These are phyloP conservation scores for Aspergillus pseudoterreus DNA, from an alignment of 2,329 filamentous ascomycete genomes.

Conservation along the genomic window DNA sequence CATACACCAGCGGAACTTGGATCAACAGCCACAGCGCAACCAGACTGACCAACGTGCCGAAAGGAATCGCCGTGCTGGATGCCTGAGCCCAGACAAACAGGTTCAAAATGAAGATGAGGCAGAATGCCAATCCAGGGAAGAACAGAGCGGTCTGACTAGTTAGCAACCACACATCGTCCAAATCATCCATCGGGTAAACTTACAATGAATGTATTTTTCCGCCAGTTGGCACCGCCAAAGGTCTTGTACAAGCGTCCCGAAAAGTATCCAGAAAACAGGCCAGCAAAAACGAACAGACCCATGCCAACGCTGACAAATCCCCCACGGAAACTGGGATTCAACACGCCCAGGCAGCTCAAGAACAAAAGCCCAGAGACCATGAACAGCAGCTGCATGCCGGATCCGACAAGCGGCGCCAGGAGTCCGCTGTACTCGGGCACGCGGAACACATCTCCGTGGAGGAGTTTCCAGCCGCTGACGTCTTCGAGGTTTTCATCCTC, in stretches of 20 bases:
- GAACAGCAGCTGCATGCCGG: slow-evolving; percentile 81
- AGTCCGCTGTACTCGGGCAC: slow-evolving; percentile 66
- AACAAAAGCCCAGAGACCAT: slow-evolving; percentile 71
- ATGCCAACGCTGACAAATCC: slow-evolving; percentile 82
- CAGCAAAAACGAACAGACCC: slow-evolving; percentile 78
- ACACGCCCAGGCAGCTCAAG: slow-evolving; percentile 69
- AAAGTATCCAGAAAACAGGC: slow-evolving; percentile 82
- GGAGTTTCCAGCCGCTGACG: slow-evolving; percentile 79
- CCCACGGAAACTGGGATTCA: slow-evolving; percentile 86
- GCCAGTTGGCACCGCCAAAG: slow-evolving; percentile 71
- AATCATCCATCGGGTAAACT: slow-evolving; percentile 14
- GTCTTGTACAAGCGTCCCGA: slow-evolving; percentile 79
- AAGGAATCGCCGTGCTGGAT: slow-evolving; percentile 81
- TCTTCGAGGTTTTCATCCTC: slow-evolving; percentile 76
- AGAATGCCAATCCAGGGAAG: slow-evolving; percentile 75
- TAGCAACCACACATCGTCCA: slow-evolving; percentile 7
- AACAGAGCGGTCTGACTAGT: slow-evolving; percentile 61
- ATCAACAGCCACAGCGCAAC: slow-evolving; percentile 78
- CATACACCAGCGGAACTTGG: slow-evolving; percentile 78
- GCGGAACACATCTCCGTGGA: slow-evolving; percentile 85
- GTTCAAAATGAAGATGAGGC: slow-evolving; percentile 73
- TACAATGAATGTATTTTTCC: slow-evolving; percentile 67
- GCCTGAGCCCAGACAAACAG: slow-evolving; percentile 88
- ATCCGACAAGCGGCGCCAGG: slow-evolving; percentile 76
- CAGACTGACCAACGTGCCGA: slow-evolving; percentile 71